Base-by-base conservation (phyloP, 2,329 filamentous ascomycete species). In the Pyricularia pennisetigena region DNA sequence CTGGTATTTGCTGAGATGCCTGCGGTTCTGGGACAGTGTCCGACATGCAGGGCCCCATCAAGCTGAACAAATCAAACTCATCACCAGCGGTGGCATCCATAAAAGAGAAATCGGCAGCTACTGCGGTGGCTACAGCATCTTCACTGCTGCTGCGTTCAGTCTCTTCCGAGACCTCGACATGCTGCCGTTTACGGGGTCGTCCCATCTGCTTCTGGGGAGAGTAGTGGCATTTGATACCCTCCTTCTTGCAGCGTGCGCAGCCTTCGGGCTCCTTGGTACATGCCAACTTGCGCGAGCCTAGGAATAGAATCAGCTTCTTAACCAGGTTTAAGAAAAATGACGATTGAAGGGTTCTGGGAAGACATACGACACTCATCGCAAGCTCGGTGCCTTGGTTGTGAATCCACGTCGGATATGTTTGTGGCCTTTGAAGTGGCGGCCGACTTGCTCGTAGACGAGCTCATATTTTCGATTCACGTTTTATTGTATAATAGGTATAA, bases 321-420 rank as follows among this genome's bases (percentile, higher is more conserved):
- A 61, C 24, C 57, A 28, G 23, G 24, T 16, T 12, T 8, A 29
- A 20, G 59, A 20, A 1, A 65, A 8, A 41, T 35, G 4, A 23
- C 4, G 59, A 62, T 6, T 62, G 26, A 20, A 5, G 4, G 8
- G 28, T 62, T 26, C 3, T 63, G 28, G 64, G 6, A 68, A 26
- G 10, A 82, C 86, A 77, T 82, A 90, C 88, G 83, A 77, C 88
- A 90, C 76, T 89, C 87, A 76, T 90, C 88, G 76, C 88, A 90
- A 70, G 87, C 87, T 65, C 86, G 82, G 70, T 85, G 86, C 74
- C 86, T 89, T 70, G 79, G 74, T 8, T 28, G 54, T 61, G 66
- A 28, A 29, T 10, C 66, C 23, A 16, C 16, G 23, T 66, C 65
- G 23, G 41, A 57, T 23, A 41, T 20, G 65, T 4, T 57, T 57